Base-by-base conservation (phyloP, 2,329 filamentous ascomycete species). In the Sarocladium brachiariae region DNA sequence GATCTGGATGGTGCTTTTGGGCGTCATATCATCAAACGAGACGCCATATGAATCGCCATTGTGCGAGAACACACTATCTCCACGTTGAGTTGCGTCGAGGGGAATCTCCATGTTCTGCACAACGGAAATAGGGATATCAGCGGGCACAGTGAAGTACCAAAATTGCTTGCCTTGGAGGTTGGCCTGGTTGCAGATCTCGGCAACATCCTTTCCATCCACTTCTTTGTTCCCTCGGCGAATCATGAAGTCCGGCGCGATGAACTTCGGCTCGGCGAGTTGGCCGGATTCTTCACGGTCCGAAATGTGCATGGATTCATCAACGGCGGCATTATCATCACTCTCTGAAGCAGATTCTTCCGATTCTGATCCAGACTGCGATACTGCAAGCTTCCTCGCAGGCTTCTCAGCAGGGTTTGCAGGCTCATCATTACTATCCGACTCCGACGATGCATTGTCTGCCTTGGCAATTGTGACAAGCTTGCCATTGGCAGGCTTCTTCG, bases 131-230 rank as follows among this genome's bases (percentile, higher is more conserved):
- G 86, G 81, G 2, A 89, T 70, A 10, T 80, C 80, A 5, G 81
- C 77, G 2, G 87, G 87, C 3, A 84, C 83, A 9, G 84, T 87
- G 58, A 91, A 88, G 63, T 89, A 87, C 87, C 86, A 91, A 53
- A 90, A 73, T 63, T 90, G 83, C 70, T 89, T 89, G 55, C 83
- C 84, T 51, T 81, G 70, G 7, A 84, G 63, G 57, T 80, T 78
- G 50, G 76, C 74, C 52, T 78, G 71, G 58, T 71, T 76, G 58
- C 87, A 81, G 50, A 84, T 66, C 19, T 76, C 69, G 8, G 75
- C 64, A 53, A 80, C 66, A 60, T 78, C 68, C 57, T 74, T 64
- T 61, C 70, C 62, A 19, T 63, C 65, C 52, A 62, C 55, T n/a
- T 62, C 61, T 39, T 64, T 61, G 23, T 67, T 59, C 11, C 66